Base-by-base conservation (phyloP, 1,139 yeast species). In the Williopsis jadinii region DNA sequence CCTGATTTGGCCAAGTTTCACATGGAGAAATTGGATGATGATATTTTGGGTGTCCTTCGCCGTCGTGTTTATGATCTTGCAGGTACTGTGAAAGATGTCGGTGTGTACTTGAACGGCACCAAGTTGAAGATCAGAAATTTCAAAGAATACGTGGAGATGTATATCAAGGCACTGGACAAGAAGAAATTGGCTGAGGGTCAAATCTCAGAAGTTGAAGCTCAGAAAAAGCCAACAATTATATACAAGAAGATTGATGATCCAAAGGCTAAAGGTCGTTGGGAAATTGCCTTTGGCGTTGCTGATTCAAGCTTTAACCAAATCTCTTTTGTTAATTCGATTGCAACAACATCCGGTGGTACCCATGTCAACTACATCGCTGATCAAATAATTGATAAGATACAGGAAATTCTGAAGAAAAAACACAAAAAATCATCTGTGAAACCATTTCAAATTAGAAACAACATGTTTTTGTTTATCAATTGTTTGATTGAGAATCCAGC, bases 321-420 rank as follows among this genome's bases (percentile, higher is more conserved):
- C 34, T 88, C 97, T 38, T 94, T 94, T 66, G 98, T 92, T 24
- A 94, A 94, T 60, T 88, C 97, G 4, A 94, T 94, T 58, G 98
- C 98, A 0, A 94, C 99, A 0, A 92, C 98, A 0, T 70, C 90
- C 1, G 99, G 98, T 46, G 99, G 99, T 52, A 85, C 98, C 0
- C 99, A 94, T 61, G 95, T 90, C 33, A 87, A 83, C 53, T 80
- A 83, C 59, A 75, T 90, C 35, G 71, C 94, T 5, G 97, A 92
- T 61, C 88, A 90, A 64, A 75, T 94, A 43, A 83, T 86, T 27
- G 75, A 72, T 44, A 87, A 85, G 59, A 83, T 87, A 32, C 67
- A 80, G 28, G 86, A 86, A 19, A 67, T 73, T 30, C 75, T 88
- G 55, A 86, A 80, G 58, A 88, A 84, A 64, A 84, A 80, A 59